Base-by-base conservation (phyloP, 179 eudicot species). In the Silene vulgaris region DNA sequence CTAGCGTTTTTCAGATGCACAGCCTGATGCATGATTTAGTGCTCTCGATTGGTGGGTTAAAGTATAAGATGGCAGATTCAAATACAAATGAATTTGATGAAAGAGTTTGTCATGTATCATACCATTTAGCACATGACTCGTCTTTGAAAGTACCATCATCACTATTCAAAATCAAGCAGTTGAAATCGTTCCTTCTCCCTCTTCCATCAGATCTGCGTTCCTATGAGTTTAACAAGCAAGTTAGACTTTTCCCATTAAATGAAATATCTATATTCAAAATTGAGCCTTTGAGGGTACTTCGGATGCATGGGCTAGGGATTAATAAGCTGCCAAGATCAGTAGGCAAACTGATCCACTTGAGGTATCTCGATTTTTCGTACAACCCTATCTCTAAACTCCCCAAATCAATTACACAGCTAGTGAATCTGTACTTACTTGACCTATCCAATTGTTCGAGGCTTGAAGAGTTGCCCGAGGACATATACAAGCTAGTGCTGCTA, bases 61-160 rank as follows among this genome's bases (percentile, higher is more conserved):
- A 13, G 32, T 77, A 43, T 62, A 71, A 70, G 70, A 45, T 61
- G 79, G 63, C 65, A 17, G 32, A 70, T 60, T 61, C 62, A 37
- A 9, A 29, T 2, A 61, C 30, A 9, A 2, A 0, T 26, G 70
- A 77, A 17, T 43, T 77, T 17, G 61, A 61, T 1, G 63, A 70
- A 60, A 62, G 35, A 5, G 67, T 70, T 62, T 7, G 16, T 13
- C 79, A 77, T 77, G 5, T 77, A 21, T 77, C 71, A 3, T 6
- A 32, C 50, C 1, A 12, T 30, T 5, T 3, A 59, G 7, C 20
- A 6, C 0, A 19, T 3, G 17, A 14, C 7, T 2, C 9, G 11
- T n/a, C 40, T 32, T 64, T 6, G 68, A 13, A 26, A 23, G 7
- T 13, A 17, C 40, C 65, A 3, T 57, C 14, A 9, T 76, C 68